A percentile compares a stretch with the other conserved stretches of the same genome.
Evolutionary conservation across 2,329 filamentous ascomycete species (phyloP).

Genomic region (Ceratocystiopsis sp.): DNA sequence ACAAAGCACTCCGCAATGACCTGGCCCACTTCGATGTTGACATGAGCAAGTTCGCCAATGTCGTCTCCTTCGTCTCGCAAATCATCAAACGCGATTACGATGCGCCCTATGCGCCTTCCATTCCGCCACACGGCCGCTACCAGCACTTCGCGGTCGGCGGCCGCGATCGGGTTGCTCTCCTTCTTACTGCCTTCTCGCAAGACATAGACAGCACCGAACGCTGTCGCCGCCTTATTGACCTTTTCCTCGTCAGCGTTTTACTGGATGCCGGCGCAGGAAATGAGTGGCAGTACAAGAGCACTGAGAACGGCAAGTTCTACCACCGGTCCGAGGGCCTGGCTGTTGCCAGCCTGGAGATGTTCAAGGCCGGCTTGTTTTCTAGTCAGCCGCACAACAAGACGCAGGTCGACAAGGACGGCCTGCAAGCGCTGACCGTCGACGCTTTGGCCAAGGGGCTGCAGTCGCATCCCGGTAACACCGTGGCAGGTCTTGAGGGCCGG

Average conservation of each 20-base stretch:
- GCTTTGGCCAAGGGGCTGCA: constrained; percentile 70
- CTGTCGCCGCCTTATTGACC: constrained; percentile 53
- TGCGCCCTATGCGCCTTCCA: constrained; percentile 34
- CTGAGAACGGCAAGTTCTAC: constrained; percentile 70
- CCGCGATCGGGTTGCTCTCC: constrained; percentile 52
- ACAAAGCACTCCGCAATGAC: constrained; percentile 61
- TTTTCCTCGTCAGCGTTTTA: constrained; percentile 44
- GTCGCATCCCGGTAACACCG: constrained; percentile 60
- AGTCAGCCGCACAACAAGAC: constrained; percentile 61
- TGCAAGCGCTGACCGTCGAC: constrained; percentile 58
- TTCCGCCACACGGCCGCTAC: constrained; percentile 75
- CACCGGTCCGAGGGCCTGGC: constrained; percentile 78
- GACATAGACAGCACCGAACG: constrained; percentile 55
- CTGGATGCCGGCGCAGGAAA: constrained; percentile 70
- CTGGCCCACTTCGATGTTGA: constrained; percentile 82
- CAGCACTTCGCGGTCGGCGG: constrained; percentile 76
- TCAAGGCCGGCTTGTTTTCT: constrained; percentile 80
- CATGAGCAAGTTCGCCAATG: constrained; percentile 65
- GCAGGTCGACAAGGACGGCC: constrained; percentile 73
- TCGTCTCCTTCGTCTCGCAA: constrained; percentile 72
- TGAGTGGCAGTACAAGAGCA: constrained; percentile 82
- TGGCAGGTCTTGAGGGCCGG: constrained; percentile 74
- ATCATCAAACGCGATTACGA: constrained; percentile 63
- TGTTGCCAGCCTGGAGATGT: constrained; percentile 68
- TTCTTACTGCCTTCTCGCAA: constrained; percentile 52